phyloP scores from a whole-genome alignment of 805 yeast genomes.

The Starmera caribaea region DNA sequence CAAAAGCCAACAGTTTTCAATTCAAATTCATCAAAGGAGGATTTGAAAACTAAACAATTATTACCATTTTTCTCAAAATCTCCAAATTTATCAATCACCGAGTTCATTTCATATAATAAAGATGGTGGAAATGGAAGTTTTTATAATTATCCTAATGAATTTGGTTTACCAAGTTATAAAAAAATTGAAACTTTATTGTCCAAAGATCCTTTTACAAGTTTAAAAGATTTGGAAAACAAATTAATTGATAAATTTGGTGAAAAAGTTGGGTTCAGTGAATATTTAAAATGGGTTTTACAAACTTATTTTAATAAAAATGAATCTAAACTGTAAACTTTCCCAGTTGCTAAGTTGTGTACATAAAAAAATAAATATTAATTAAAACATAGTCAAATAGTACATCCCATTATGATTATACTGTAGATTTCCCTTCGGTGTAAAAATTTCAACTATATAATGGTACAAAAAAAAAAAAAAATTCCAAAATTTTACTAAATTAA shows the following conservation, averaged over 20 bases:
- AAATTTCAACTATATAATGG: too few species aligned
- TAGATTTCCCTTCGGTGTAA: too few species aligned
- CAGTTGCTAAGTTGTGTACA: too few species aligned
- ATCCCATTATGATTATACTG: too few species aligned
- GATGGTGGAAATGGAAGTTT: conserved; percentile 25
- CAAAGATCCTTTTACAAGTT: not conserved
- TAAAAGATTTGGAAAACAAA: not conserved
- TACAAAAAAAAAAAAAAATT: too few species aligned
- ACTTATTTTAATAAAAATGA: too few species aligned
- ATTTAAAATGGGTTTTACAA: too few species aligned
- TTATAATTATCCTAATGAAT: conserved; percentile 38
- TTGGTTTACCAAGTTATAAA: conserved; percentile 60
- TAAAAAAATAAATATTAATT: too few species aligned
- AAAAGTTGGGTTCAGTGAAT: not conserved
- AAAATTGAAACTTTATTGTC: conserved; percentile 9
- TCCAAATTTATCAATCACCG: conserved; percentile 18
- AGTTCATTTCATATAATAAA: conserved; percentile 5
- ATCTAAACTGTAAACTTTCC: too few species aligned
- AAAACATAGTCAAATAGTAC: too few species aligned
- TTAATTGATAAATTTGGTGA: not conserved
- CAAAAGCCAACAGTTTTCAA: conserved; percentile 37
- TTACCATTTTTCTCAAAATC: conserved; percentile 21
- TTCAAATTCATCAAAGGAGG: conserved; percentile 31
- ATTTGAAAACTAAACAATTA: conserved; percentile 23
- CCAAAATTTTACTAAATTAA: too few species aligned